Base-by-base conservation (phyloP, 1,139 yeast species). In the Kodamaea plutei region DNA sequence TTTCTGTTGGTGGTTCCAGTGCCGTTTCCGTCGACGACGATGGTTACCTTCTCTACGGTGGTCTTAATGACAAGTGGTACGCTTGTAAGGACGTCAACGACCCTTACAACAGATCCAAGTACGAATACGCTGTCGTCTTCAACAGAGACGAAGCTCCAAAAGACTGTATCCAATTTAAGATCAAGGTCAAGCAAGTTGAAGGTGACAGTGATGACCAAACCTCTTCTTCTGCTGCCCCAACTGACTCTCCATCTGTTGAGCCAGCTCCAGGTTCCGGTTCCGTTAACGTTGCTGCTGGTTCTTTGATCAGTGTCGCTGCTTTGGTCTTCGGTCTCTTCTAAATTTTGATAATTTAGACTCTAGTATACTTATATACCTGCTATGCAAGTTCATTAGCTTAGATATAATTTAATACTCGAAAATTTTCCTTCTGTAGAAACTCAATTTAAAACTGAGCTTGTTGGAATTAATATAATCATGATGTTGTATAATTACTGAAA, bases 61-160 rank as follows among this genome's bases (percentile, higher is more conserved):
- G 65, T 25, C 35, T 55, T 19, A 32, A 52, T 22, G 23, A 21
- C 23, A 21, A 21, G 23, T 64, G 61, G 47, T 63, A 48, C 40
- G 73, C 68, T 23, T 58, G 64, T 42, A 56, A 54, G 47, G 55
- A 66, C 47, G 46, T 60, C 41, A 45, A 44, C 26, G 75, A 69
- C 43, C 72, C 73, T 19, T 62, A 66, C 54, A 30, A 17, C 19
- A 21, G 23, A 21, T 21, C 23, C 12, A 6, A 4, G 4, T 10
- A 9, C 8, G 23, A 4, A 21, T 21, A 12, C 14, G 13, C n/a
- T 8, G 12, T 21, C 14, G 11, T 8, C 14, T 21, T 21, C 14
- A 8, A 21, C 12, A 11, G 13, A n/a, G 23, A 13, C 11, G 12
- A 21, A 11, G 23, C 14, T 21, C 23, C 23, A 21, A 13, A 21